Conservation (phyloP, 1,284 basidiomycete species). For the Irpex sp. region DNA sequence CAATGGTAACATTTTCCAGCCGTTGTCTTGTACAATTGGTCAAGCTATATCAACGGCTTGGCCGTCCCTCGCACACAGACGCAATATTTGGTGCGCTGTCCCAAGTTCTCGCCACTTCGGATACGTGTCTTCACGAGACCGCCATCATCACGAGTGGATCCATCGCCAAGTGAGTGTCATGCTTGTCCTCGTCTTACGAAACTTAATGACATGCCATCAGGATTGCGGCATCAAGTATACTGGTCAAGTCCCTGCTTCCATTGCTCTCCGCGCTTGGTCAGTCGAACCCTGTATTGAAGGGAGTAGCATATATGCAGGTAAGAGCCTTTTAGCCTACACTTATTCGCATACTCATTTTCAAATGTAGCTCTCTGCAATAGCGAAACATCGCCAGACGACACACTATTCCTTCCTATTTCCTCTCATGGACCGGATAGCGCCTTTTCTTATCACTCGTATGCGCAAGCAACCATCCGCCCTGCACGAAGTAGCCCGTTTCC, state of each 20-base stretch:
- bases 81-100: slow-evolving; percentile 45
- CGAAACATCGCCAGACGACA: slow-evolving; percentile 58
- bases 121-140: slow-evolving; percentile 53
- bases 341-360: not conserved
- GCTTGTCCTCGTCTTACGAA: not conserved
- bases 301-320: slow-evolving; percentile 71
- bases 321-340: slow-evolving; percentile 12
- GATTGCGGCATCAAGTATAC: slow-evolving; percentile 43
- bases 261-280: slow-evolving; percentile 71
- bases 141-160: slow-evolving; percentile 55
- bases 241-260: slow-evolving; percentile 61
- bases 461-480: slow-evolving; percentile 57
- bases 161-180: slow-evolving; percentile 55
- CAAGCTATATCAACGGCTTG: slow-evolving; percentile 33
- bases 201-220: slow-evolving; percentile 30
- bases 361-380: slow-evolving; percentile 55
- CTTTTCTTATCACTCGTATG: slow-evolving; percentile 61
- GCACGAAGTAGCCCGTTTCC: slow-evolving; percentile 59
- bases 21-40: slow-evolving; percentile 48
- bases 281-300: slow-evolving; percentile 63
- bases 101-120: slow-evolving; percentile 40
- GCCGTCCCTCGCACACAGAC: slow-evolving; percentile 32
- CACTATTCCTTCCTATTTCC: slow-evolving; percentile 71
- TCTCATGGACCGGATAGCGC: slow-evolving; percentile 66
- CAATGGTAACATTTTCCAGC: slow-evolving; percentile 27